A percentile compares a stretch with the other conserved stretches of the same genome.
phyloP scores from a whole-genome alignment of 495 filamentous ascomycete genomes.

The Aspergillus ellipticus region DNA sequence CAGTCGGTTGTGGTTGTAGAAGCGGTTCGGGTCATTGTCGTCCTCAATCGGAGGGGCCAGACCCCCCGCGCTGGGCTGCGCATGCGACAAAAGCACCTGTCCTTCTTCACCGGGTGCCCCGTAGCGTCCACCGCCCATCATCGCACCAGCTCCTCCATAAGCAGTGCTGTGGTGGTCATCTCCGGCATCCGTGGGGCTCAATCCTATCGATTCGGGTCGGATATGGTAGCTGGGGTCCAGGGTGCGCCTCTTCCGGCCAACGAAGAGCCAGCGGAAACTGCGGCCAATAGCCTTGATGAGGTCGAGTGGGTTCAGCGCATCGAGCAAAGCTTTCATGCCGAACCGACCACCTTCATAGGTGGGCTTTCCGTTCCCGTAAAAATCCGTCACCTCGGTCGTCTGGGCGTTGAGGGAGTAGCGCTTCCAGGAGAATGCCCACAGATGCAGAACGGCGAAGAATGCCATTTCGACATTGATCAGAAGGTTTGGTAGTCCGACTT shows the following conservation, averaged over 20 bases:
- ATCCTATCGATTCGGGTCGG: conserved; percentile 28
- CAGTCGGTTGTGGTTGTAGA: conserved; percentile 13
- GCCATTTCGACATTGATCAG: conserved; percentile 88
- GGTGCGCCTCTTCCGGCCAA: conserved; percentile 58
- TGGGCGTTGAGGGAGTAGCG: conserved; percentile 50
- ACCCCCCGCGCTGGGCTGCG: conserved; percentile 35
- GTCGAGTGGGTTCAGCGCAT: conserved; percentile 83
- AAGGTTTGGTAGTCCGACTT: conserved; percentile 74
- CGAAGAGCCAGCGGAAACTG: conserved; percentile 75
- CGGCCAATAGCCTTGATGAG: conserved; percentile 73
- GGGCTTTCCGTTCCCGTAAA: conserved; percentile 45
- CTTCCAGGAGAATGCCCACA: conserved; percentile 78
- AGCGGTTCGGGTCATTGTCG: conserved; percentile 19
- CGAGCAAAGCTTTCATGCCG: conserved; percentile 59
- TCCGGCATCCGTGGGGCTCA: conserved; percentile 22
- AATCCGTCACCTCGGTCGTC: conserved; percentile 42
- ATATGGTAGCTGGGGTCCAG: conserved; percentile 50
- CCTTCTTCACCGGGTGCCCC: conserved; percentile 36
- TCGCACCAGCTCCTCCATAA: conserved; percentile 29
- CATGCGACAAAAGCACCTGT: conserved; percentile 36
- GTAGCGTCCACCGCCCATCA: conserved; percentile 21
- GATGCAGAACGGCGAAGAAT: conserved; percentile 71
- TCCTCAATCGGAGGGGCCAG: conserved; percentile 18
- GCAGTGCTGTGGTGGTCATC: conserved; percentile 22
- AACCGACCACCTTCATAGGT: conserved; percentile 59